phyloP scores from a whole-genome alignment of 441 rosid species.

The Dalechampia spathulata region DNA sequence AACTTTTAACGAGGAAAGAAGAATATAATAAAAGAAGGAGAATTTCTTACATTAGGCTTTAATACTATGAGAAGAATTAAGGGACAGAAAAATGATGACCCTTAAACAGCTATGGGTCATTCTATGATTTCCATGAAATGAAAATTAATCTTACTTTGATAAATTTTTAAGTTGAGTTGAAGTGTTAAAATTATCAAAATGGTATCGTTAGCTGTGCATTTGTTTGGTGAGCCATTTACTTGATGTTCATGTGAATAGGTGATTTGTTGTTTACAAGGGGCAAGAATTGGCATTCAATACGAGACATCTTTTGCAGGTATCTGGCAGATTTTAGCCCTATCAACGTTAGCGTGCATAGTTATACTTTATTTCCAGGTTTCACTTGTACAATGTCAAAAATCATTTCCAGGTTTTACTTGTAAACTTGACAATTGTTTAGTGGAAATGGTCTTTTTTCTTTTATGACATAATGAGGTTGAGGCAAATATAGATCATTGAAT shows the following conservation, averaged over 20 bases:
- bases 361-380: neutral
- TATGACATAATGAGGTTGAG: neutral
- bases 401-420: too few relatives aligned
- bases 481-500: neutral
- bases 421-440: neutral
- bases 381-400: too few relatives aligned
- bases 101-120: too few relatives aligned
- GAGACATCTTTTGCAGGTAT: constrained; percentile 95
- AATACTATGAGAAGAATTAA: too few relatives aligned
- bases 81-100: too few relatives aligned
- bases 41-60: too few relatives aligned
- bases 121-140: too few relatives aligned
- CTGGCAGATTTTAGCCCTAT: neutral
- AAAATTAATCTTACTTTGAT: too few relatives aligned
- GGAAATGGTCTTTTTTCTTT: too few relatives aligned
- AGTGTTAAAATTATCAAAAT: neutral
- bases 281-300: constrained; percentile 89
- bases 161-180: neutral
- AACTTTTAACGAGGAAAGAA: too few relatives aligned
- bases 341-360: neutral
- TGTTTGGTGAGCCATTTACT: constrained; percentile 7
- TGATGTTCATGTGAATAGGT: constrained; percentile 41
- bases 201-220: neutral
- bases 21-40: too few relatives aligned
- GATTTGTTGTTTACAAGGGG: constrained; percentile 82